A percentile compares a stretch with the other conserved stretches of the same genome.
Evolutionary conservation across 2,329 filamentous ascomycete species (phyloP).

Genomic region (Sporothrix curviconia): DNA sequence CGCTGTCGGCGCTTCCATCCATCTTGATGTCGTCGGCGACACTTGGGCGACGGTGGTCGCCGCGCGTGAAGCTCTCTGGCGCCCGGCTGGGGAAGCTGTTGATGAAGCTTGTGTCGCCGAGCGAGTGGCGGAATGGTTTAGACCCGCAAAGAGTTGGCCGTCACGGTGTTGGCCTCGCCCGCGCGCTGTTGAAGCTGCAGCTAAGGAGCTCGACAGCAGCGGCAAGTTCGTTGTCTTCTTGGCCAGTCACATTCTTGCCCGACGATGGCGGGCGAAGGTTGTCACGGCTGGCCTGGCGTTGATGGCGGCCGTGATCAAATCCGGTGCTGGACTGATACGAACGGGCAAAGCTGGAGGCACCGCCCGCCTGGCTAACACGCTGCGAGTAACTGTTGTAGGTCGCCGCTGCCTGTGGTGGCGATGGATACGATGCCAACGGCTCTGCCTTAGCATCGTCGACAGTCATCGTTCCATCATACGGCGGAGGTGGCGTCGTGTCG

Average conservation of each 20-base stretch:
- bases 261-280: slow-evolving; percentile 67
- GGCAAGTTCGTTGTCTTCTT: slow-evolving; percentile 81
- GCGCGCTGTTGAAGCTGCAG: slow-evolving; percentile 78
- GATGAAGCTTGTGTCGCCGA: slow-evolving; percentile 57
- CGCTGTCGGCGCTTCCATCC: slow-evolving; percentile 58
- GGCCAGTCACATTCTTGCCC: slow-evolving; percentile 65
- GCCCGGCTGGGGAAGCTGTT: slow-evolving; percentile 55
- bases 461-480: slow-evolving; percentile 51
- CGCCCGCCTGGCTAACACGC: not conserved
- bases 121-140: slow-evolving; percentile 46
- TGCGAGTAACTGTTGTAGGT: slow-evolving; percentile 49
- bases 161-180: slow-evolving; percentile 54
- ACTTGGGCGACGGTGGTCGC: slow-evolving; percentile 33
- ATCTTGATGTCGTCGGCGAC: slow-evolving; percentile 54
- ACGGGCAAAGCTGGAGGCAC: slow-evolving; percentile 51
- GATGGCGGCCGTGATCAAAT: not conserved
- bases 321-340: slow-evolving; percentile 68
- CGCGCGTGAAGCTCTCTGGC: slow-evolving; percentile 60
- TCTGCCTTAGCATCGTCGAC: slow-evolving; percentile 37
- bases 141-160: slow-evolving; percentile 28
- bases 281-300: slow-evolving; percentile 69
- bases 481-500: slow-evolving; percentile 84
- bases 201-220: slow-evolving; percentile 85
- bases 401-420: slow-evolving; percentile 35
- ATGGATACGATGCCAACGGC: slow-evolving; percentile 38